Evolutionary conservation across 2,329 filamentous ascomycete species (phyloP).

Genomic region (Venturia carpophila): DNA sequence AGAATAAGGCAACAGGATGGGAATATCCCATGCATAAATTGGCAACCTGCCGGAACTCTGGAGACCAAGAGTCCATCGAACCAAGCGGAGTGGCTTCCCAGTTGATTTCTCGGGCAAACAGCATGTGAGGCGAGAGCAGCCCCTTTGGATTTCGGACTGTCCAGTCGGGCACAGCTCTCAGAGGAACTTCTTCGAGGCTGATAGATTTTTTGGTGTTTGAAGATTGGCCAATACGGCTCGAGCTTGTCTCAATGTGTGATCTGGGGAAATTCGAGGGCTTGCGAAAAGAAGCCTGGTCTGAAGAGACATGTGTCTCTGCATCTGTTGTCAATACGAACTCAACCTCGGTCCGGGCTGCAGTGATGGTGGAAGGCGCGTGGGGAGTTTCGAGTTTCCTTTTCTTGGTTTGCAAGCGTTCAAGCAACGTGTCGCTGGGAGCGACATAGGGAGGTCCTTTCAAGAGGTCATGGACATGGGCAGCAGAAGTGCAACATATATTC

Average conservation of each 20-base stretch:
- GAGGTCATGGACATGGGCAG: slow-evolving; percentile 19
- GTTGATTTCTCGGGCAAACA: slow-evolving; percentile 33
- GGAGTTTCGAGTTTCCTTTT: not conserved
- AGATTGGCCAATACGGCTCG: slow-evolving; percentile 21
- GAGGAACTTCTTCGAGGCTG: slow-evolving; percentile 22
- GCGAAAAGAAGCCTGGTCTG: slow-evolving; percentile 6
- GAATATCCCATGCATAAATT: slow-evolving; percentile 35
- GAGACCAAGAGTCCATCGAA: slow-evolving; percentile 36
- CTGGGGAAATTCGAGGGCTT: slow-evolving; percentile 20
- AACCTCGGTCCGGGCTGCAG: not conserved
- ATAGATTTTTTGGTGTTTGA: slow-evolving; percentile 23
- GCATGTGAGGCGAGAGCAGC: slow-evolving; percentile 20
- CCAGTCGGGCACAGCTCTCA: slow-evolving; percentile 27
- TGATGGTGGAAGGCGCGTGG: not conserved
- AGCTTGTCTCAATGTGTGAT: slow-evolving; percentile 19
- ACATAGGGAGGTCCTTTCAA: slow-evolving; percentile 15
- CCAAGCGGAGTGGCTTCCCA: slow-evolving; percentile 39
- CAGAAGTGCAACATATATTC: slow-evolving; percentile 20
- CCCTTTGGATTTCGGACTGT: slow-evolving; percentile 24
- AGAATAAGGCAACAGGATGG: slow-evolving; percentile 31
- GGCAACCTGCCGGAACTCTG: slow-evolving; percentile 37
- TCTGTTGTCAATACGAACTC: not conserved
- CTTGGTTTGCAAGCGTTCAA: not conserved
- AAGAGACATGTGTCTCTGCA: slow-evolving; percentile 12
- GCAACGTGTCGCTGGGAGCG: slow-evolving; percentile 4